Evolutionary conservation across 768 basidiomycete species (phyloP), one percentile per base, ranked within the genome.

Genomic region (Lentinula sp.): DNA sequence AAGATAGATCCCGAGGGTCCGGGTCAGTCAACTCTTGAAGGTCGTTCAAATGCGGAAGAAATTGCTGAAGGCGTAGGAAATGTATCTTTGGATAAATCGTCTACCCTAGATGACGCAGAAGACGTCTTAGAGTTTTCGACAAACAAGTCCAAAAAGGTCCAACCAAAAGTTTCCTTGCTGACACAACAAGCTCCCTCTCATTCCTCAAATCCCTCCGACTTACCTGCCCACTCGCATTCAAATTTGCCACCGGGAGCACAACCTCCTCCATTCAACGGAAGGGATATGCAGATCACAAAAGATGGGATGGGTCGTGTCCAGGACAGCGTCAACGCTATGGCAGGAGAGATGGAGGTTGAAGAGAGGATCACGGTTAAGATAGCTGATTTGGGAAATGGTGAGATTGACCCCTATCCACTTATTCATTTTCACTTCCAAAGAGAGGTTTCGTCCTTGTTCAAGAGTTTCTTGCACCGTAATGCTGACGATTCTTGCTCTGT

Each of bases 301-400:
- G 57, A 59, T 49, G 57, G 28, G 3, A 59, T 59, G 50, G 48
- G 10, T 32, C n/a, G 49, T 63, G 55, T 37, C 4, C 64, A 66
- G 6, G 71, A 70, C 9, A 60, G 66, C n/a, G 43, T 59, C 4
- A 71, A 73, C n/a, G 72, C 70, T 43, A 53, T 68, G 36, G 16
- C 45, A 12, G 35, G 36, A 35, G 10, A 13, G 16, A 45, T 65
- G 8, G 75, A 73, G 12, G 69, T 54, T 16, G 68, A 59, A 12
- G 86, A 91, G 69, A 85, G 85, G 71, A 97, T 98, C 63, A 98
- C 95, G 6, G 97, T 99, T 57, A 98, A 98, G 81, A 98, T 99
- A 70, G 97, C 96, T 35, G 97, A 99, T 81, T 75, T 99, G 57
- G 97, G 97, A 7, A 98, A 98, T 73, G 93, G 93, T 85, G 70